A percentile compares a stretch with the other conserved stretches of the same genome.
phyloP scores from a whole-genome alignment of 345 rosid species.

The Rhizophora mangle region DNA sequence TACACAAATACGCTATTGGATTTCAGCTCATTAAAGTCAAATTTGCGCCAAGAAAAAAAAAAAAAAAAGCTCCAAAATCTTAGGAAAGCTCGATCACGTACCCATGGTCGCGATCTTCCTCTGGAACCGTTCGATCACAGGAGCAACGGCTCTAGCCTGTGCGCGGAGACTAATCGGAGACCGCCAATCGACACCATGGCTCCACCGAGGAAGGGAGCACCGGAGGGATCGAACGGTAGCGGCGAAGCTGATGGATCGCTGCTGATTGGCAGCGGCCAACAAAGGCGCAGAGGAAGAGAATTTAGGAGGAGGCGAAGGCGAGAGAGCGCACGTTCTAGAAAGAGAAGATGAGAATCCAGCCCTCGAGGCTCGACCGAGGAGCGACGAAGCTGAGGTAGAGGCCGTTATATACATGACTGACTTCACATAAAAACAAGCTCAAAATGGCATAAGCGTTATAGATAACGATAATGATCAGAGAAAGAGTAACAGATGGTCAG shows the following conservation, averaged over 20 bases:
- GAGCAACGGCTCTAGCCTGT: constrained; percentile 62
- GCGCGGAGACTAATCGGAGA: constrained; percentile 57
- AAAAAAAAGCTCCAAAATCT: not conserved
- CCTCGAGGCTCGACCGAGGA: constrained; percentile 59
- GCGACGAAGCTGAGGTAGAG: constrained; percentile 49
- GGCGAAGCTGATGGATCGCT: constrained; percentile 48
- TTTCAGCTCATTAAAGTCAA: too few species aligned
- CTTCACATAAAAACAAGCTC: constrained; percentile 9
- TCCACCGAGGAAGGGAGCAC: constrained; percentile 59
- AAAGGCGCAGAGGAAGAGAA: constrained; percentile 11
- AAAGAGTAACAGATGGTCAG: not conserved
- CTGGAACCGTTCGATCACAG: constrained; percentile 58
- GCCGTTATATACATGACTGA: constrained; percentile 65
- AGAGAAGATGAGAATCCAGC: constrained; percentile 34
- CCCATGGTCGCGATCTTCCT: constrained; percentile 81
- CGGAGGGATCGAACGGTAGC: constrained; percentile 49
- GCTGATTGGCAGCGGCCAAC: constrained; percentile 20
- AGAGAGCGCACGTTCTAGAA: not conserved
- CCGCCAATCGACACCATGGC: constrained; percentile 66
- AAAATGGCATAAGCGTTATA: too few species aligned
- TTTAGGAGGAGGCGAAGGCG: constrained; percentile 9
- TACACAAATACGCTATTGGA: too few species aligned
- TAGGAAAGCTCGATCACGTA: constrained; percentile 22
- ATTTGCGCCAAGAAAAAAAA: not conserved
- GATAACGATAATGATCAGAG: not conserved